These are phyloP conservation scores for Prunus armeniaca DNA, from an alignment of 306 rosid genomes.

Conservation along the genomic window DNA sequence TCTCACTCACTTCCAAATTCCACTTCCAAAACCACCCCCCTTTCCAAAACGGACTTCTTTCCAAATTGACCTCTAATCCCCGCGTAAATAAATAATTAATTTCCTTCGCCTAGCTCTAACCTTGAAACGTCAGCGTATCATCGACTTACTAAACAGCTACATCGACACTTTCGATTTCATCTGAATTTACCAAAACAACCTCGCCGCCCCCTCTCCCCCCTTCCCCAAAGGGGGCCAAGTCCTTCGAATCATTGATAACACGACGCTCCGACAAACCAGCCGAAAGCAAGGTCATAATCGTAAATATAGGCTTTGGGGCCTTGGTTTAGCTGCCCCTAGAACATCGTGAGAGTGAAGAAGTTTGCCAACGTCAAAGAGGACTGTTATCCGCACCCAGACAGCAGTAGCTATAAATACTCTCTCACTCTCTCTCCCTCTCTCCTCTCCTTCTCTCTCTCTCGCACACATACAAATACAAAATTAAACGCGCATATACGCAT, in stretches of 20 bases:
- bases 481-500: background rate
- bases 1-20: too few species aligned
- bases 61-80: too few species aligned
- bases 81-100: too few species aligned
- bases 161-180: too few species aligned
- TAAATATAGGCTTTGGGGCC: background rate
- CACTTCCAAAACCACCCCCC: too few species aligned
- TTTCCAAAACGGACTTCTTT: too few species aligned
- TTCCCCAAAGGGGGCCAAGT: too few species aligned
- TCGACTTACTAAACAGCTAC: too few species aligned
- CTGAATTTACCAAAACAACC: background rate
- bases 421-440: background rate
- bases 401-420: background rate
- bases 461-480: background rate
- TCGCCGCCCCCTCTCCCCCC: background rate
- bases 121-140: too few species aligned
- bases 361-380: too few species aligned
- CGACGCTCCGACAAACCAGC: background rate
- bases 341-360: background rate
- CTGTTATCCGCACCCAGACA: background rate
- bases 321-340: background rate
- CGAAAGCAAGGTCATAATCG: slow-evolving; percentile 12
- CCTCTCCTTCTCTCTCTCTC: background rate
- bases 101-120: too few species aligned
- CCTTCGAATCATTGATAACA: background rate